Conservation (phyloP, 179 eudicot genomes). For the Carnegiea gigantea region DNA sequence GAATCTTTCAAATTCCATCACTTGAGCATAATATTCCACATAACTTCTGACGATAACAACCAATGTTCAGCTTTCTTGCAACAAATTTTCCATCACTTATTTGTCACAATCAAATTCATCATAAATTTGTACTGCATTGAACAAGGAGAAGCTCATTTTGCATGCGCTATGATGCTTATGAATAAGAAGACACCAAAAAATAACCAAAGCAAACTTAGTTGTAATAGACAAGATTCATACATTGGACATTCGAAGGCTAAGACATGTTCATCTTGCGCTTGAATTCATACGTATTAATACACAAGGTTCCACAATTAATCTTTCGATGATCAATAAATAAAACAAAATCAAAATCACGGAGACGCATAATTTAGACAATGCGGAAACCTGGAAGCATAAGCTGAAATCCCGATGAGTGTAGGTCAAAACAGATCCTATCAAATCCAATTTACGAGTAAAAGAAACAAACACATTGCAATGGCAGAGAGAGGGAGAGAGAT, state of each 20-base stretch:
- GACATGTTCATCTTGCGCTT: no score
- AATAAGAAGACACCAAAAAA: neutral
- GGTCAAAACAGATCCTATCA: neutral
- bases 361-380: no score
- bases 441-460: neutral
- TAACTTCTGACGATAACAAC: neutral
- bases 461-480: neutral
- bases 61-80: neutral
- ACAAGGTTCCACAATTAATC: no score
- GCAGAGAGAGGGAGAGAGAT: neutral
- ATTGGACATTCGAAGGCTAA: neutral
- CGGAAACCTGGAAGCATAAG: no score
- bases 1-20: neutral
- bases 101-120: neutral
- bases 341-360: no score
- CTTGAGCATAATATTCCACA: neutral
- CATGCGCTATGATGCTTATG: conserved; percentile 3
- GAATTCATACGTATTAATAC: no score
- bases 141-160: neutral
- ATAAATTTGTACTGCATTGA: neutral
- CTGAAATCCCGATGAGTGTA: neutral
- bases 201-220: neutral
- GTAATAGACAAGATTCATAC: neutral
- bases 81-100: neutral
- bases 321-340: no score